These are phyloP conservation scores for Cyclocybe aegerita DNA, from an alignment of 768 basidiomycete genomes.

Conservation along the genomic window DNA sequence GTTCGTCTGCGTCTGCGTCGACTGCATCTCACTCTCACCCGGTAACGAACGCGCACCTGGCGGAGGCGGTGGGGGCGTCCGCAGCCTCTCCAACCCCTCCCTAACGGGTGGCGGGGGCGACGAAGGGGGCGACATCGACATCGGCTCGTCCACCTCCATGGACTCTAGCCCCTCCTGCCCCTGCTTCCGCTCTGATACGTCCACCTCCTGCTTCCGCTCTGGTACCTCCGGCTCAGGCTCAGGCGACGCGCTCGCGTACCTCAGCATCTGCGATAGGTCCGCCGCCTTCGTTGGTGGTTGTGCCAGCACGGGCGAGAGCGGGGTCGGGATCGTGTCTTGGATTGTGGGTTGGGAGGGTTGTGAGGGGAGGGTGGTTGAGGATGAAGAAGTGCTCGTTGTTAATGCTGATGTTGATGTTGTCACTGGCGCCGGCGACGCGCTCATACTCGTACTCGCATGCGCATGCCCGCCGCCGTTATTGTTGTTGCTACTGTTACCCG, in stretches of 20 bases:
- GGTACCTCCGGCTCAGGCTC: slow-evolving; percentile 10
- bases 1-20: no score
- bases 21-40: no score
- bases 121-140: no score
- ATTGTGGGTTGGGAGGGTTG: neutral
- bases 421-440: neutral
- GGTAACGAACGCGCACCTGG: no score
- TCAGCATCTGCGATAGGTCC: slow-evolving; percentile 19
- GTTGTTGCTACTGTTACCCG: neutral
- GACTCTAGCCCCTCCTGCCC: neutral
- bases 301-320: slow-evolving; percentile 12
- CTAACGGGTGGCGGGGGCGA: no score
- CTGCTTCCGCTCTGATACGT: neutral
- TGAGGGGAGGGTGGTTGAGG: no score
- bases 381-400: no score
- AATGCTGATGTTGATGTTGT: no score
- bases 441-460: neutral
- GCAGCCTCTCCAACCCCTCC: no score
- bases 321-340: neutral
- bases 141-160: no score
- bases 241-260: slow-evolving; percentile 27
- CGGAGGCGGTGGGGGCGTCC: no score
- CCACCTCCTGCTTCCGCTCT: neutral
- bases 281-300: slow-evolving; percentile 13
- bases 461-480: no score